These are phyloP conservation scores for Xerophyta viscosa DNA, from an alignment of 106 monocot species.

Conservation along the genomic window DNA sequence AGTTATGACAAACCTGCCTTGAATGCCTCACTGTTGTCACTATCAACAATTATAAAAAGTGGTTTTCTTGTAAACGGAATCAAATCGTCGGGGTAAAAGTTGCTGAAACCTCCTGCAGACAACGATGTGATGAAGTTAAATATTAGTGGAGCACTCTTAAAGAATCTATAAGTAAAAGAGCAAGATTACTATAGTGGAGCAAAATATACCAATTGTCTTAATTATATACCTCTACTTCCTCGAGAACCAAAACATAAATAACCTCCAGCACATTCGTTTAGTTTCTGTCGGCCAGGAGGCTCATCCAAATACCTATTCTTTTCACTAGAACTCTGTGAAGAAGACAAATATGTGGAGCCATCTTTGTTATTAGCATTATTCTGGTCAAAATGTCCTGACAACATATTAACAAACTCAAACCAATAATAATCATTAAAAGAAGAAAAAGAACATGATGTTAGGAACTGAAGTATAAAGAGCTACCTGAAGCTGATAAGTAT, in stretches of 20 bases:
- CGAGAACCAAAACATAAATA: slow-evolving; percentile 54
- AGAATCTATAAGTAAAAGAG: not conserved
- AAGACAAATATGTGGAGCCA: slow-evolving; percentile 12
- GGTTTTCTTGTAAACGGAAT: slow-evolving; percentile 89
- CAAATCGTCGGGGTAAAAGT: slow-evolving; percentile 77
- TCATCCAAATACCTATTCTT: slow-evolving; percentile 11
- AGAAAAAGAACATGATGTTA: not conserved
- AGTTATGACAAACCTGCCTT: slow-evolving; percentile 99
- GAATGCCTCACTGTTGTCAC: slow-evolving; percentile 88
- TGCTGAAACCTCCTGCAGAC: slow-evolving; percentile 51
- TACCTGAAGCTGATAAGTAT: slow-evolving; percentile 94
- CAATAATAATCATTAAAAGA: not conserved
- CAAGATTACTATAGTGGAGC: no score
- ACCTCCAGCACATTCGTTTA: slow-evolving; percentile 15
- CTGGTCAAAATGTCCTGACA: slow-evolving; percentile 52
- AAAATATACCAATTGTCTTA: no score
- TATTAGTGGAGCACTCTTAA: not conserved
- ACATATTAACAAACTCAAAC: slow-evolving; percentile 3
- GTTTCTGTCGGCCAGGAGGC: slow-evolving; percentile 7
- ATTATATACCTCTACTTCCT: slow-evolving; percentile 57
- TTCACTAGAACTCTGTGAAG: slow-evolving; percentile 14
- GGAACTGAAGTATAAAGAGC: slow-evolving; percentile 6
- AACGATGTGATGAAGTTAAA: no score
- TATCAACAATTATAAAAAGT: slow-evolving; percentile 86
- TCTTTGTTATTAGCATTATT: slow-evolving; percentile 33